Evolutionary conservation across 106 monocot genomes (phyloP).

Genomic region (Dendrobium chrysotoxum): DNA sequence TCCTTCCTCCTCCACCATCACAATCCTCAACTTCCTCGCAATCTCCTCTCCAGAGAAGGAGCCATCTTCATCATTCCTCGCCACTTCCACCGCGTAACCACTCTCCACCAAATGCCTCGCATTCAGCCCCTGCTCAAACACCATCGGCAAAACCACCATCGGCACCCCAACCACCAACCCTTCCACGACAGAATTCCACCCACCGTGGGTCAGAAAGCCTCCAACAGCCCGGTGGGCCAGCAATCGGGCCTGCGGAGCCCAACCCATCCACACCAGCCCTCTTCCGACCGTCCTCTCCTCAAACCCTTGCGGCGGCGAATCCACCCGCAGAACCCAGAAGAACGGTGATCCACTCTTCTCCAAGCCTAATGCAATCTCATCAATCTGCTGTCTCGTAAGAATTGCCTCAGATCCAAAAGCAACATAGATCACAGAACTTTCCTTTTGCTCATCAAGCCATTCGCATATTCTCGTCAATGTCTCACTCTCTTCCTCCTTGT

Average conservation of each 20-base stretch:
- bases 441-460: constrained; percentile 17
- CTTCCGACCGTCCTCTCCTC: constrained; percentile 10
- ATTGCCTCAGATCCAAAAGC: constrained; percentile 18
- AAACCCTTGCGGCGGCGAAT: neutral
- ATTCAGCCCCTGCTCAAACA: constrained; percentile 38
- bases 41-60: constrained; percentile 31
- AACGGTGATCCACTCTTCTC: constrained; percentile 39
- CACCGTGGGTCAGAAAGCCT: constrained; percentile 52
- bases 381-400: constrained; percentile 6
- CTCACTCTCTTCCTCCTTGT: neutral
- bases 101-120: constrained; percentile 39
- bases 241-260: constrained; percentile 57
- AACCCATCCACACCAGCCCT: constrained; percentile 46
- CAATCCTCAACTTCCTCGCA: constrained; percentile 14
- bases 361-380: constrained; percentile 28
- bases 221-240: constrained; percentile 35
- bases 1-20: constrained; percentile 16
- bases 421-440: constrained; percentile 19
- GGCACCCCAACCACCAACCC: constrained; percentile 33
- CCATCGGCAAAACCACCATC: constrained; percentile 21
- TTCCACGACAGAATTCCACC: constrained; percentile 57
- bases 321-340: constrained; percentile 53
- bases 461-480: constrained; percentile 1
- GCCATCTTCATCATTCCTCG: constrained; percentile 5
- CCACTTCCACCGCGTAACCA: constrained; percentile 31